These are phyloP conservation scores for Rhizomucor pusillus DNA, from an alignment of 371 early-diverging fungal species.

Conservation along the genomic window DNA sequence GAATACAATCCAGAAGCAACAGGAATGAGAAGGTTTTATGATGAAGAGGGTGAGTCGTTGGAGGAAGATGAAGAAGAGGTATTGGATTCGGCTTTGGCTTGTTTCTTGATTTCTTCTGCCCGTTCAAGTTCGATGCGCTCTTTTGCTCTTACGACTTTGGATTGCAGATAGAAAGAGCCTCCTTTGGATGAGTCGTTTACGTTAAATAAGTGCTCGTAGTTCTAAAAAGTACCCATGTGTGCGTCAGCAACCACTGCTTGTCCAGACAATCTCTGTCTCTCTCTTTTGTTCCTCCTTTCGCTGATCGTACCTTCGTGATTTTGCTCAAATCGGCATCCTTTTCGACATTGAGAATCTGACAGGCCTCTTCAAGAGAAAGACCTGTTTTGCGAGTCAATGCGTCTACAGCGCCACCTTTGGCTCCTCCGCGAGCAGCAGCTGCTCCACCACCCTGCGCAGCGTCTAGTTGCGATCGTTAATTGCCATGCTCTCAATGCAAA, in stretches of 20 bases:
- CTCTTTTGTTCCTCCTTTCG: constrained; percentile 1
- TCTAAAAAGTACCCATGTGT: constrained; percentile 42
- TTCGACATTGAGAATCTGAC: constrained; percentile 88
- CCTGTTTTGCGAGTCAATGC: constrained; percentile 80
- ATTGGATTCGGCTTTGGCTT: constrained; percentile 7
- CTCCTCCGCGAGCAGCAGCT: constrained; percentile 40
- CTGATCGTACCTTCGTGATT: constrained; percentile 58
- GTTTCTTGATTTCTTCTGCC: constrained; percentile 55
- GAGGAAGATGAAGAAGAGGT: constrained; percentile 5
- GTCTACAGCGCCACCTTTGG: constrained; percentile 63
- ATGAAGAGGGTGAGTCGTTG: constrained; percentile 15
- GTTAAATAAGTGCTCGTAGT: constrained; percentile 87
- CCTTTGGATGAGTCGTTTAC: constrained; percentile 85
- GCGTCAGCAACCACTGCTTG: background rate
- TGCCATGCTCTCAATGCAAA: background rate
- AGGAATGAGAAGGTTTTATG: constrained; percentile 8
- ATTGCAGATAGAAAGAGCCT: constrained; percentile 93
- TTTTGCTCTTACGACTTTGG: constrained; percentile 91
- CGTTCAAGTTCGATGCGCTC: constrained; percentile 90
- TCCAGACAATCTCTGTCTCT: background rate
- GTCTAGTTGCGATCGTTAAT: constrained; percentile 39
- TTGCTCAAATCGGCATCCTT: constrained; percentile 71
- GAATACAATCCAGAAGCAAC: constrained; percentile 3
- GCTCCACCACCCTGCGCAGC: constrained; percentile 65
- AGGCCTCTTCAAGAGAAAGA: constrained; percentile 90